Evolutionary conservation across 225 moss, liverwort and hornwort genomes (phyloP).

Genomic region (Physcomitrellopsis africana): DNA sequence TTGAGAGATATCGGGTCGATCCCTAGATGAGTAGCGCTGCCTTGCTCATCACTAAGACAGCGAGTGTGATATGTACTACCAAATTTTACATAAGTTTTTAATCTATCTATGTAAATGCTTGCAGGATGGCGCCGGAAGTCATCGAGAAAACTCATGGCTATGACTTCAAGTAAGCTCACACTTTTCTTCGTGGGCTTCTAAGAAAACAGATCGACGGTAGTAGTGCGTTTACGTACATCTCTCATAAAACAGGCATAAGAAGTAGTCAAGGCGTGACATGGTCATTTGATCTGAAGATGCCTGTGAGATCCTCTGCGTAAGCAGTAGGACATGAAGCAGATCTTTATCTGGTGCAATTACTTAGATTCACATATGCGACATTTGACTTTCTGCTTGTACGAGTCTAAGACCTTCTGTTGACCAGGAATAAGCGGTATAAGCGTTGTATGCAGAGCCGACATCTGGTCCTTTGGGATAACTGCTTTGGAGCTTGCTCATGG

Average conservation of each 20-base stretch:
- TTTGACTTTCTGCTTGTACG: conserved; percentile 7
- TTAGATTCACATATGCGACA: background rate
- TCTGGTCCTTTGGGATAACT: conserved; percentile 97
- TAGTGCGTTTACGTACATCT: background rate
- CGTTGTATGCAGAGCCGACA: conserved; percentile 70
- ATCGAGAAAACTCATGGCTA: conserved; percentile 93
- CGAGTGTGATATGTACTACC: background rate
- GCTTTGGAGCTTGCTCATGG: conserved; percentile 98
- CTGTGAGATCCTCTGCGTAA: background rate
- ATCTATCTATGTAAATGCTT: background rate
- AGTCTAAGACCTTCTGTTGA: conserved; percentile 32
- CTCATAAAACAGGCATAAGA: background rate
- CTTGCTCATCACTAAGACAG: background rate
- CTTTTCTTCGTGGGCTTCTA: background rate
- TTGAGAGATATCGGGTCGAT: background rate
- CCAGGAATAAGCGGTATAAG: conserved; percentile 37
- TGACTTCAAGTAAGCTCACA: conserved; percentile 70
- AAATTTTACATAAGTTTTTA: background rate
- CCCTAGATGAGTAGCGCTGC: background rate
- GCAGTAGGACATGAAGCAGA: conserved; percentile 5
- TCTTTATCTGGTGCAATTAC: background rate
- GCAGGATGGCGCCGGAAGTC: conserved; percentile 96
- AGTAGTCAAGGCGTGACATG: background rate
- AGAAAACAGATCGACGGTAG: background rate
- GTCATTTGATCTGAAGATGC: background rate